Conservation (phyloP, 163 green algal species). For the Prototheca cutis region DNA sequence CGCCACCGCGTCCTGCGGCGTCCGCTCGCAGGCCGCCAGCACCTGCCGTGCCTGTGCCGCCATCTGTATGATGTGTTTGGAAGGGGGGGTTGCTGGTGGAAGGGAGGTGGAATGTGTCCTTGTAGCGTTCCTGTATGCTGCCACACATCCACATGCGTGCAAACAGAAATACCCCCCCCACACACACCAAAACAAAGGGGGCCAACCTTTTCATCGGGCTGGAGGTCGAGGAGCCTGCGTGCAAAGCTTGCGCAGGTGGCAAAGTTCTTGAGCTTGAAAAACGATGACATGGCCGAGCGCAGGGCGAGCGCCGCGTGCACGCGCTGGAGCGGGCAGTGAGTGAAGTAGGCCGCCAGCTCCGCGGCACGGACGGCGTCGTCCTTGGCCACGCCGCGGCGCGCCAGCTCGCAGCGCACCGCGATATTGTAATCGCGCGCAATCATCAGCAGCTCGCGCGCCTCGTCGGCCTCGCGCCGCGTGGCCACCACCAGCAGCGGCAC, state of each 20-base stretch:
- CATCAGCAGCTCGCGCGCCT: constrained; percentile 88
- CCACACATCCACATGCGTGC: too few species aligned
- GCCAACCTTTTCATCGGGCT: constrained; percentile 64
- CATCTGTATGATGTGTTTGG: too few species aligned
- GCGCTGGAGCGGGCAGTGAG: constrained; percentile 84
- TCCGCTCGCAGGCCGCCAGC: constrained; percentile 85
- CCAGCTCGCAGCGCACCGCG: constrained; percentile 76
- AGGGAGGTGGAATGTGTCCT: too few species aligned
- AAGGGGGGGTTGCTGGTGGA: too few species aligned
- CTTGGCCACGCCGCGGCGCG: constrained; percentile 69
- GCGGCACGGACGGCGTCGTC: constrained; percentile 56
- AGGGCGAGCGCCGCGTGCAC: constrained; percentile 84
- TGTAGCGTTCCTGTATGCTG: too few species aligned
- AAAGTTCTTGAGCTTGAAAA: constrained; percentile 96
- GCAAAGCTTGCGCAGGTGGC: constrained; percentile 82
- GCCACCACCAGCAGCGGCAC: constrained; percentile 88
- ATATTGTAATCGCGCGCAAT: constrained; percentile 91
- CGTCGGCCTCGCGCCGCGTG: constrained; percentile 83
- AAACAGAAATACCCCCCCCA: too few species aligned
- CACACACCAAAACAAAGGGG: background rate
- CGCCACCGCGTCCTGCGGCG: constrained; percentile 69
- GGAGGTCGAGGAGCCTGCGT: constrained; percentile 87
- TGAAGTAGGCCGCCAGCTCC: constrained; percentile 99
- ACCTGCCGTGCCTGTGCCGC: constrained; percentile 68
- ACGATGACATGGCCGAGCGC: constrained; percentile 82